These are phyloP conservation scores for Diplogelasinospora grovesii DNA, from an alignment of 495 filamentous ascomycete species.

Conservation along the genomic window DNA sequence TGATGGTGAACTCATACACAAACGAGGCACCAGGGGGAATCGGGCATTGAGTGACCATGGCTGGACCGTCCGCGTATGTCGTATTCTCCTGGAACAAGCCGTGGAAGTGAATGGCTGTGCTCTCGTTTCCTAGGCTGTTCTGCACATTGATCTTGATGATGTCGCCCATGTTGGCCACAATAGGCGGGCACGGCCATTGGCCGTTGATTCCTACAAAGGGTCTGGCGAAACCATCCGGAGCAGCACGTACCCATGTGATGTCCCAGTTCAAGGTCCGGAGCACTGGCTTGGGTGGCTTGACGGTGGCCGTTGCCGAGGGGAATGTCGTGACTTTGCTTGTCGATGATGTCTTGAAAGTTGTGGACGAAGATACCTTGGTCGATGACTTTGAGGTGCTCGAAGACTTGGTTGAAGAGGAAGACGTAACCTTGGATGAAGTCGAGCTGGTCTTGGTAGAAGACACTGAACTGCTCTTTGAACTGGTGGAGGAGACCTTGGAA, in stretches of 20 bases:
- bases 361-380: too few relatives aligned
- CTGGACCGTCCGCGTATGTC: constrained; percentile 57
- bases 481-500: too few relatives aligned
- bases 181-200: constrained; percentile 39
- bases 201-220: constrained; percentile 41
- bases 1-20: constrained; percentile 38
- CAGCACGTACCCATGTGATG: constrained; percentile 53
- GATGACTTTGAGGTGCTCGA: not conserved
- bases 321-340: not conserved
- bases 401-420: not conserved
- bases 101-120: constrained; percentile 58
- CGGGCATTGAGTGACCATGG: constrained; percentile 54
- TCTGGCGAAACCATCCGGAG: constrained; percentile 43
- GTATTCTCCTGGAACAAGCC: constrained; percentile 59
- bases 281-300: constrained; percentile 4
- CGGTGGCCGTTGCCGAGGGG: constrained; percentile 5
- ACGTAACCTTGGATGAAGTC: not conserved
- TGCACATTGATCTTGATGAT: constrained; percentile 48
- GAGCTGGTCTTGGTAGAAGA: not conserved
- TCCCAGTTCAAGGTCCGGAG: constrained; percentile 35
- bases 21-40: constrained; percentile 47
- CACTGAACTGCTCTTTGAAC: not conserved
- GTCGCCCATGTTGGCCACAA: constrained; percentile 37
- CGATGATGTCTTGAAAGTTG: not conserved
- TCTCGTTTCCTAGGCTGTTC: constrained; percentile 54